phyloP scores from a whole-genome alignment of 768 basidiomycete genomes.

The Hygrocybe coccinea region DNA sequence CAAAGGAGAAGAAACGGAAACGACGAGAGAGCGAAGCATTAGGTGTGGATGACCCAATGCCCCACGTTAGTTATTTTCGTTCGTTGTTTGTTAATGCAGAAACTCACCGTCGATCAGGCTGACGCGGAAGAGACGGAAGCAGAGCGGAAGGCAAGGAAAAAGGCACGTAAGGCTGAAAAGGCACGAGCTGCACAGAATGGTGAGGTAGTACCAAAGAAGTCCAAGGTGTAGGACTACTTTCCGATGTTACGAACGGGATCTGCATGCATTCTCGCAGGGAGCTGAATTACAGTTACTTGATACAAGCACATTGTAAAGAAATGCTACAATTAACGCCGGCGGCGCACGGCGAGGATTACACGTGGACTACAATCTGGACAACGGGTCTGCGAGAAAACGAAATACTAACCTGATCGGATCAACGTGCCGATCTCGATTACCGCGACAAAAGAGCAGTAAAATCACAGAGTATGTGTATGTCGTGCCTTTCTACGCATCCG shows the following conservation, averaged over 20 bases:
- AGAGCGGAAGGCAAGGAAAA: constrained; percentile 75
- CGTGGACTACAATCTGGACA: too few relatives aligned
- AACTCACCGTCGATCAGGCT: background rate
- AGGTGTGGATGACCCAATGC: constrained; percentile 34
- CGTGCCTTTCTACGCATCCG: too few relatives aligned
- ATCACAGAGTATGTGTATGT: too few relatives aligned
- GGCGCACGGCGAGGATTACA: too few relatives aligned
- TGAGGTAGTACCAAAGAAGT: constrained; percentile 41
- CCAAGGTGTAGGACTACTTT: constrained; percentile 22
- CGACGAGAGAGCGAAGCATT: constrained; percentile 55
- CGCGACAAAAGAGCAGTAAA: too few relatives aligned
- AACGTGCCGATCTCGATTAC: too few relatives aligned
- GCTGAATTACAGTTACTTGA: too few relatives aligned
- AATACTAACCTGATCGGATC: too few relatives aligned
- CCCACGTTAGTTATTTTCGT: constrained; percentile 36
- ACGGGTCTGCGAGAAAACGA: too few relatives aligned
- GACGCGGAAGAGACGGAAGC: constrained; percentile 66
- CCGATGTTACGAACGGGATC: background rate
- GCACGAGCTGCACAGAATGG: constrained; percentile 45
- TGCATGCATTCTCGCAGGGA: background rate
- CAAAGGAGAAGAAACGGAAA: constrained; percentile 69
- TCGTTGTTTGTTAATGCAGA: background rate
- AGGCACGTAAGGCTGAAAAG: constrained; percentile 76
- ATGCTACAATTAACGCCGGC: too few relatives aligned
- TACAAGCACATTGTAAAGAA: too few relatives aligned